phyloP scores from a whole-genome alignment of 2,329 filamentous ascomycete species.

The Coniochaeta prunicola region DNA sequence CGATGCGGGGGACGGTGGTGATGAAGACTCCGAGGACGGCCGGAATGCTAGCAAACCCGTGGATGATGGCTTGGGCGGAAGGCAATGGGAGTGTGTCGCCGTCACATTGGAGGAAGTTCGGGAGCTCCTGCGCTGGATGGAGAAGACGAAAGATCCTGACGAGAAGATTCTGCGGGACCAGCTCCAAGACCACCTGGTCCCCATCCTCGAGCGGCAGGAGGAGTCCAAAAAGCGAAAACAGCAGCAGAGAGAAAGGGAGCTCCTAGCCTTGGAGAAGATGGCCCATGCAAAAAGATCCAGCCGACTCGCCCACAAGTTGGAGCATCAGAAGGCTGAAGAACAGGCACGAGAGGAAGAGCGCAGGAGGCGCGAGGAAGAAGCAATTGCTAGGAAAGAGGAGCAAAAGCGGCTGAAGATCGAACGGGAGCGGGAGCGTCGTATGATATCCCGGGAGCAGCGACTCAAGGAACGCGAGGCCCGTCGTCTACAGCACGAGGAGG shows the following conservation, averaged over 20 bases:
- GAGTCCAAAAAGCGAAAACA: conserved; percentile 67
- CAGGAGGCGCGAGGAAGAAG: conserved; percentile 57
- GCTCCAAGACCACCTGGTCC: conserved; percentile 71
- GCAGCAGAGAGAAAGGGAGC: conserved; percentile 63
- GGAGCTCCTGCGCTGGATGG: conserved; percentile 61
- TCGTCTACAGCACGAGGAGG: conserved; percentile 76
- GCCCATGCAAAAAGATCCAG: conserved; percentile 93
- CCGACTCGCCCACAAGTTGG: conserved; percentile 73
- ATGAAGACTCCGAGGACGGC: conserved; percentile 18
- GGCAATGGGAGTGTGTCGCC: conserved; percentile 87
- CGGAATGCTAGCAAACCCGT: conserved; percentile 23
- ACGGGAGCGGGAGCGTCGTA: conserved; percentile 68
- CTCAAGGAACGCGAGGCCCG: conserved; percentile 79
- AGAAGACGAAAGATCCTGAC: conserved; percentile 73
- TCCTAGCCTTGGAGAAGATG: conserved; percentile 76
- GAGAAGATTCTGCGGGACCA: conserved; percentile 71
- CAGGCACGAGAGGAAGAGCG: conserved; percentile 63
- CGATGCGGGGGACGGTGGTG: conserved; percentile 25
- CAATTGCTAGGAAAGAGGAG: conserved; percentile 60
- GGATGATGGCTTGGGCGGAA: conserved; percentile 64
- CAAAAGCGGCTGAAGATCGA: conserved; percentile 52
- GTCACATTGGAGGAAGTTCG: conserved; percentile 73
- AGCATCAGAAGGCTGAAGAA: conserved; percentile 70
- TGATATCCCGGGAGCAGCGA: conserved; percentile 78
- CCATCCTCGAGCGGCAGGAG: conserved; percentile 73